Evolutionary conservation across 345 rosid genomes (phyloP), one percentile per base, ranked within the genome.

Genomic region (Abelmoschus esculentus): DNA sequence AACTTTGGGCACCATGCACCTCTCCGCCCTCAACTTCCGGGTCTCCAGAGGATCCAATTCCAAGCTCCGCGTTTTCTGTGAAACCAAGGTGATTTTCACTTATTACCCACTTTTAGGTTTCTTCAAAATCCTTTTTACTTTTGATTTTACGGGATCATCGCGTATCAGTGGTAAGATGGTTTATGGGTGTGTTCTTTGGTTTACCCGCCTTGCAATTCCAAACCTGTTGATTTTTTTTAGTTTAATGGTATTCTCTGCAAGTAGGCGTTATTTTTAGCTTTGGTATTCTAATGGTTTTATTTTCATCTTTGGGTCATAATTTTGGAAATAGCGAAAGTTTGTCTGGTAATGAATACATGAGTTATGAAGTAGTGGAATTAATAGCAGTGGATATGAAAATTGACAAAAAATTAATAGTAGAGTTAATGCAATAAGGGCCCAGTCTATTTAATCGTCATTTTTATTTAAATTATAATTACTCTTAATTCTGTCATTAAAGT

Each of bases 1-100:
- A 42, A 8, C 67, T 28, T 79, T 55, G 3, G 2, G 47, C 4
- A 34, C 28, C 65, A 67, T 44, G 56, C 61, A 28, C 34, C 18
- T 49, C n/a, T 18, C 11, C 70, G 47, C 66, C 60, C 19, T n/a
- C 58, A 46, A 46, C 44, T 40, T 65, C 61, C 36, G 38, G 8
- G 66, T 76, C 61, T 59, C 78, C 22, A 7, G 69, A 6, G 42
- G 17, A 66, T 72, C 61, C 44, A 57, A 74, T 63, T 72, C 61
- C 44, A 57, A 74, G 18, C 75, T 72, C 49, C 82, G 77, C n/a
- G 69, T 81, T 70, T 76, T 6, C 42, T 81, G 78, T 75, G 78
- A 78, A 19, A 70, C 80, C 59, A 70, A 80, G 82, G 89, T 84
- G 17, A 50, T 63, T 76, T 54, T 29, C 61, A 47, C 6, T 22